phyloP scores from a whole-genome alignment of 129 eudicot species.

The Calendula officinalis region DNA sequence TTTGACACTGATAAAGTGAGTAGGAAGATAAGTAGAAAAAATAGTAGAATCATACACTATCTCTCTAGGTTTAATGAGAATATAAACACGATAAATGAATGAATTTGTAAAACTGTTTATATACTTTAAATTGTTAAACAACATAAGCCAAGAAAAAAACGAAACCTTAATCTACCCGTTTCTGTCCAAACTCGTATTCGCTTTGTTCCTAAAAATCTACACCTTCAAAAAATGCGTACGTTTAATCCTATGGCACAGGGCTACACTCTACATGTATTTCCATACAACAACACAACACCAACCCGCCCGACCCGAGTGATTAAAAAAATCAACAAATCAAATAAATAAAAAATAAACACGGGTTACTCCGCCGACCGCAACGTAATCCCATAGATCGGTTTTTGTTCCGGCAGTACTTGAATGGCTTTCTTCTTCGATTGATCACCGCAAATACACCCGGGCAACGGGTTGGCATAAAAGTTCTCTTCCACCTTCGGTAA shows the following conservation, averaged over 20 bases:
- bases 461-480: slow-evolving; percentile 91
- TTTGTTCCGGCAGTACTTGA: slow-evolving; percentile 16
- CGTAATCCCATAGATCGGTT: slow-evolving; percentile 24
- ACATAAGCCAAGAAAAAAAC: slow-evolving; percentile 25
- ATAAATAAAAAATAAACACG: neutral
- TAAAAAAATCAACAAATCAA: slow-evolving; percentile 14
- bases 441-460: slow-evolving; percentile 73
- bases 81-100: neutral
- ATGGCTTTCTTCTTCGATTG: slow-evolving; percentile 28
- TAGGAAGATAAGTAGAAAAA: no score
- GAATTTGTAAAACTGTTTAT: slow-evolving; percentile 27
- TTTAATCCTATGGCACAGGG: slow-evolving; percentile 24
- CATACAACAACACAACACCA: slow-evolving; percentile 12
- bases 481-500: slow-evolving; percentile 71
- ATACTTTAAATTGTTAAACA: slow-evolving; percentile 25
- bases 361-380: slow-evolving; percentile 23
- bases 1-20: no score
- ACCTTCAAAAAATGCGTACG: slow-evolving; percentile 5
- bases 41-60: no score
- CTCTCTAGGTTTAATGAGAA: neutral
- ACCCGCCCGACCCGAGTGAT: slow-evolving; percentile 9
- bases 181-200: slow-evolving; percentile 24
- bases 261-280: slow-evolving; percentile 23
- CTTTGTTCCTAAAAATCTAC: slow-evolving; percentile 33
- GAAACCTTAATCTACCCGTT: slow-evolving; percentile 24